Base-by-base conservation (phyloP, 257 asterid species). In the Anisodus tanguticus region DNA sequence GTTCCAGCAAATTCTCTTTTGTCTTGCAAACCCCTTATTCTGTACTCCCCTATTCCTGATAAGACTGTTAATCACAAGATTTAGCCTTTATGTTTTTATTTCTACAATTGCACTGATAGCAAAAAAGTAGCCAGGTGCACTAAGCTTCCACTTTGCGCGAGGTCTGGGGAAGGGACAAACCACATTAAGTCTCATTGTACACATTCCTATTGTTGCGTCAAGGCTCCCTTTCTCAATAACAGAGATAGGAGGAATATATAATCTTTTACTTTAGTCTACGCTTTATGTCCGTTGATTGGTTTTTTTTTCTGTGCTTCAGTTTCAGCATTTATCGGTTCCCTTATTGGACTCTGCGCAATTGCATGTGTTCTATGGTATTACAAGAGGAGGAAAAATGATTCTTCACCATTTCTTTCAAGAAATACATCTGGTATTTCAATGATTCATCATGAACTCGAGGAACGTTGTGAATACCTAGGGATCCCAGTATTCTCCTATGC, bases 401-500 rank as follows among this genome's bases (percentile, higher is more conserved):
- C 69, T 17, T 31, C 78, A 10, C 8, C 2, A 19, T 43, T 26
- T 68, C 12, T 82, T 68, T 82, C 85, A 53, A 82, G 85, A 67
- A 82, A 54, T 74, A 37, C 79, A 59, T 67, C 85, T 81, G 59
- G 84, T 60, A 8, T 9, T 45, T 62, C 83, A 39, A 57, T 59
- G 41, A 35, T 74, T 62, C 60, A 81, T 22, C 72, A 49, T 2
- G 84, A 81, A 45, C 76, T 60, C 0, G 80, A 82, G 68, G 80
- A 74, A 74, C 63, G 57, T 66, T 51, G 63, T 22, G 60, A 68
- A 35, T 43, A 84, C 49, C 59, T 74, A 16, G 86, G 86, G 4
- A 70, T 79, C 31, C 78, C 83, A 4, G 63, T 84, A 80, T 84
- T 76, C 83, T 26, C 86, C 86, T 79, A 77, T 12, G 47, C 47